Evolutionary conservation across 768 basidiomycete genomes (phyloP).

Genomic region (Phallus indusiatus): DNA sequence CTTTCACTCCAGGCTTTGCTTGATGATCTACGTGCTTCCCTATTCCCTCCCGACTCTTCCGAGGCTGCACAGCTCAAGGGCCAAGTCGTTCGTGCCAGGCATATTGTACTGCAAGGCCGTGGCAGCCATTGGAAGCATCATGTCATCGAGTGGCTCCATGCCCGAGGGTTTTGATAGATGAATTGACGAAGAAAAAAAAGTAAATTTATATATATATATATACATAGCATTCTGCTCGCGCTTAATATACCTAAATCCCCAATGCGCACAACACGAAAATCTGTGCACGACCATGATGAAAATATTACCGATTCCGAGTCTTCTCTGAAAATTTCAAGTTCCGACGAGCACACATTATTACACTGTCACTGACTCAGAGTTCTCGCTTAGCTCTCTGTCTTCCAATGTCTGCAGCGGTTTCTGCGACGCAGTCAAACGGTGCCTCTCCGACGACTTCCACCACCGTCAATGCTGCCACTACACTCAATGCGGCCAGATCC

Average conservation of each 20-base stretch:
- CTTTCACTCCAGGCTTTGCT: neutral
- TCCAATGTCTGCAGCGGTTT: neutral
- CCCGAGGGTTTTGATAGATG: constrained; percentile 3
- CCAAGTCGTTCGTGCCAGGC: constrained; percentile 4
- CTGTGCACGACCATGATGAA: no score
- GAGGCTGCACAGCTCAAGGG: constrained; percentile 2
- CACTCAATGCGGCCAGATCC: constrained; percentile 6
- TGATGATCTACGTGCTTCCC: constrained; percentile 1
- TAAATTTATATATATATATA: no score
- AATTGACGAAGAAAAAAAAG: no score
- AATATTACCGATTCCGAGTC: no score
- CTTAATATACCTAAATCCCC: no score
- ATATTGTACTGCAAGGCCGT: constrained; percentile 1
- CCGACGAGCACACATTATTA: no score
- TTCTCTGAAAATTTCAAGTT: no score
- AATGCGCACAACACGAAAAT: no score
- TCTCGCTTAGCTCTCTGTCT: neutral
- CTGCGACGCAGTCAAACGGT: neutral
- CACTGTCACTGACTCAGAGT: no score
- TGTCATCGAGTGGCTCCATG: constrained; percentile 1
- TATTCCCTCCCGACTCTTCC: constrained; percentile 1
- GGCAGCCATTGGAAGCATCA: constrained; percentile 5
- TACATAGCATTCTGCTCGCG: neutral
- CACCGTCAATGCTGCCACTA: neutral
- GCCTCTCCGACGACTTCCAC: neutral